Evolutionary conservation across 495 filamentous ascomycete genomes (phyloP), one percentile per base, ranked within the genome.

Genomic region (Penicillium odoratum): DNA sequence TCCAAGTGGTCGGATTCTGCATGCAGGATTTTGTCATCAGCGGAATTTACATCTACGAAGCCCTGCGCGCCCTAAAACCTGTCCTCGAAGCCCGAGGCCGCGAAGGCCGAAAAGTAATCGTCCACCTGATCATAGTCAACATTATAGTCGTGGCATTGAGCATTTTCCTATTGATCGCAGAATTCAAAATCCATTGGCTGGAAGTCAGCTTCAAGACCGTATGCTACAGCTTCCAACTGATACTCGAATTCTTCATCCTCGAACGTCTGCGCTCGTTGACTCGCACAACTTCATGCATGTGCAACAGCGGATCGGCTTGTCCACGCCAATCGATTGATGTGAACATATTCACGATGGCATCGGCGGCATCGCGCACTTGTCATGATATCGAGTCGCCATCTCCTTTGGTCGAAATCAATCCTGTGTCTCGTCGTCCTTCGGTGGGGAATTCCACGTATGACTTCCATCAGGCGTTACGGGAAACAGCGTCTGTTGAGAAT

Each of bases 181-280:
- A 84, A 58, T 85, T 78, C 48, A 62, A 67, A 43, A 64, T 73
- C 8, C 65, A 78, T 29, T 81, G 66, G 68, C 43, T 72, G 74
- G 16, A 74, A 81, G 65, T 78, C 75, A 29, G 76, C 74, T 21
- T 68, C 78, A 58, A 82, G 81, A 62, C 75, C 68, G 8, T 80
- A 21, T 72, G 84, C 0, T 86, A 86, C 71, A 78, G 77, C 57
- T 68, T 86, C 62, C 86, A 87, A 60, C 73, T 87, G 16, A 86
- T 85, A 62, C 70, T 87, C 28, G 84, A 87, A 63, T 86, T 85
- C 57, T 71, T 69, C 18, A 75, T 85, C 7, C 71, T 87, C 15
- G 59, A 46, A 5, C 57, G 53, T 16, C 59, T 69, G 1, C 64
- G 59, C 38, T 38, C 7, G 48, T 46, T 67, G 15, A 67, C 64